Evolutionary conservation across 2,329 filamentous ascomycete genomes (phyloP).

Genomic region (Elsinoe fawcettii): DNA sequence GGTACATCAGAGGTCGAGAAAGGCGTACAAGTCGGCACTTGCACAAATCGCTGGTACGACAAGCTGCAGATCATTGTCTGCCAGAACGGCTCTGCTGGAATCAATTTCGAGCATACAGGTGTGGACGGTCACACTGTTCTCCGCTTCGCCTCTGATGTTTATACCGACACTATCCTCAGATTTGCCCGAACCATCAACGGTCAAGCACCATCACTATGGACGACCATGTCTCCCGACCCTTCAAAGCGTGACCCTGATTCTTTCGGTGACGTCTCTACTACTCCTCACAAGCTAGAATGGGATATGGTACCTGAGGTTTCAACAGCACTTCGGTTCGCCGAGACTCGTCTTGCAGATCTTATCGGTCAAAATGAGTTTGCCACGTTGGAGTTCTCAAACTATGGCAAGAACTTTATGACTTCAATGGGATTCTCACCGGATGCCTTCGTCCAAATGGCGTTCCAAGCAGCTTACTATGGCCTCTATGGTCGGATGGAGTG

Average conservation of each 20-base stretch:
- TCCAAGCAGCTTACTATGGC: conserved; percentile 96
- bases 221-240: conserved; percentile 81
- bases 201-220: conserved; percentile 84
- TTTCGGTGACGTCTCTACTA: conserved; percentile 89
- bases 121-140: conserved; percentile 96
- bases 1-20: conserved; percentile 86
- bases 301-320: conserved; percentile 89
- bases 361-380: conserved; percentile 96
- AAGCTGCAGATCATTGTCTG: conserved; percentile 98
- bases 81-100: conserved; percentile 95
- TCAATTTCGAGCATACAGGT: conserved; percentile 98
- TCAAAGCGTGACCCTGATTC: conserved; percentile 83
- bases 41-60: conserved; percentile 98
- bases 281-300: conserved; percentile 94
- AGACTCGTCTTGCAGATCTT: conserved; percentile 85
- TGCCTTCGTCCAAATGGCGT: conserved; percentile 97
- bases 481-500: conserved; percentile 90
- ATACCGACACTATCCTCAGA: conserved; percentile 93
- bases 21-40: conserved; percentile 93
- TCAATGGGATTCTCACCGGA: conserved; percentile 95
- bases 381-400: conserved; percentile 78
- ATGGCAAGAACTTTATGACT: conserved; percentile 96
- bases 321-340: conserved; percentile 87
- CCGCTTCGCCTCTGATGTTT: conserved; percentile 90
- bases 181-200: conserved; percentile 95